Base-by-base conservation (phyloP, 2,329 filamentous ascomycete species). In the Fusarium tuaranense region DNA sequence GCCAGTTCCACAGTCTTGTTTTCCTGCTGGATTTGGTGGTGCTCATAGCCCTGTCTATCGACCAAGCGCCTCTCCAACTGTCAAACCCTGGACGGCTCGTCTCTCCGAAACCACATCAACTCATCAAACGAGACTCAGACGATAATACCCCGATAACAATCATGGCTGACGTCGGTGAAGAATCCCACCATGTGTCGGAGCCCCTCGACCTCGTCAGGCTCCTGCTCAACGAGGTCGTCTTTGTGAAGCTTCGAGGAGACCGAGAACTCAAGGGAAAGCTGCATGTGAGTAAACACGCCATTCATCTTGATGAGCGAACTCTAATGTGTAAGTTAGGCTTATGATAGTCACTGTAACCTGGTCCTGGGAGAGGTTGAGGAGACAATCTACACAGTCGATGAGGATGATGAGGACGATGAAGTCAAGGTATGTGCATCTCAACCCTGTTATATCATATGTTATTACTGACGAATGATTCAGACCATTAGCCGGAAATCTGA, bases 291-390 rank as follows among this genome's bases (percentile, higher is more conserved):
- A 7, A 12, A 22, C 12, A 36, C 63, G 22, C 58, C 62, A 46
- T 36, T 64, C 10, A 22, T 27, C 16, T 41, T 64, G 32, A 30
- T 10, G n/a, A n/a, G 4, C 3, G 3, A 4, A 2, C 34, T 58
- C 76, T 79, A 13, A 76, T 5, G 18, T 13, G 57, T 38, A n/a
- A 20, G 46, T 32, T 69, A 99, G 97, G 97, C 97, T 66, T 99
- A 99, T 83, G 97, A 99, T 82, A 98, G 95, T 80, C 97, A 99
- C 84, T 99, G 97, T 89, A 99, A 99, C 81, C 86, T 99, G 53
- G 95, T 99, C 7, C 89, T 99, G 7, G 96, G 97, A 65, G 97
- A 99, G 76, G 97, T 98, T 6, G 95, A 98, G 81, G 97, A 99
- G 87, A 98, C 96, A 8, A 95, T 99, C 76, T 99, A 98, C 82